phyloP scores from a whole-genome alignment of 257 asterid genomes.

The Misopates orontium region DNA sequence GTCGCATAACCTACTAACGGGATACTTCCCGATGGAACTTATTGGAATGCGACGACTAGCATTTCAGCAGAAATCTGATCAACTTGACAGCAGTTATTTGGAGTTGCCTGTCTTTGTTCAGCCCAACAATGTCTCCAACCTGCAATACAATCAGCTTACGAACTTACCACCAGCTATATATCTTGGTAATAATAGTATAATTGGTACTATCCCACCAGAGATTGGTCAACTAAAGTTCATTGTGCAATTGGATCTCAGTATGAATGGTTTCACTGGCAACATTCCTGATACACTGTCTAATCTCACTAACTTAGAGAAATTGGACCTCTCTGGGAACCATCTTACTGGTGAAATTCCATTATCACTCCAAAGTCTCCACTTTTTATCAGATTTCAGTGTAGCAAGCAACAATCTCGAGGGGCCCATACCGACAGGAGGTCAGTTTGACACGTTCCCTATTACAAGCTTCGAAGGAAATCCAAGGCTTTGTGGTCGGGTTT shows the following conservation, averaged over 20 bases:
- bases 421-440: slow-evolving; percentile 81
- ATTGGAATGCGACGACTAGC: slow-evolving; percentile 54
- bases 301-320: slow-evolving; percentile 75
- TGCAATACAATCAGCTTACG: slow-evolving; percentile 79
- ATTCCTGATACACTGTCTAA: slow-evolving; percentile 76
- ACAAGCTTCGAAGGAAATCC: slow-evolving; percentile 76
- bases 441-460: slow-evolving; percentile 77
- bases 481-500: slow-evolving; percentile 64
- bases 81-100: slow-evolving; percentile 55
- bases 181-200: slow-evolving; percentile 54
- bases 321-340: slow-evolving; percentile 73
- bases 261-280: slow-evolving; percentile 63
- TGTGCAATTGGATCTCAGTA: slow-evolving; percentile 67
- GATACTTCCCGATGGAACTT: slow-evolving; percentile 66
- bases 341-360: slow-evolving; percentile 81
- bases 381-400: slow-evolving; percentile 80
- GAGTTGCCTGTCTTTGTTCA: slow-evolving; percentile 86
- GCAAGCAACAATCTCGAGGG: slow-evolving; percentile 84
- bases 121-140: slow-evolving; percentile 78
- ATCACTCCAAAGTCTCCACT: slow-evolving; percentile 72
- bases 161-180: slow-evolving; percentile 84
- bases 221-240: slow-evolving; percentile 75
- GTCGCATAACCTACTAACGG: slow-evolving; percentile 61
- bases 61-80: slow-evolving; percentile 48
- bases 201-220: slow-evolving; percentile 67